Percentiles rank a stretch among this genome's conserved stretches.
phyloP scores from a whole-genome alignment of 805 yeast genomes.

The Candida tibetensis region DNA sequence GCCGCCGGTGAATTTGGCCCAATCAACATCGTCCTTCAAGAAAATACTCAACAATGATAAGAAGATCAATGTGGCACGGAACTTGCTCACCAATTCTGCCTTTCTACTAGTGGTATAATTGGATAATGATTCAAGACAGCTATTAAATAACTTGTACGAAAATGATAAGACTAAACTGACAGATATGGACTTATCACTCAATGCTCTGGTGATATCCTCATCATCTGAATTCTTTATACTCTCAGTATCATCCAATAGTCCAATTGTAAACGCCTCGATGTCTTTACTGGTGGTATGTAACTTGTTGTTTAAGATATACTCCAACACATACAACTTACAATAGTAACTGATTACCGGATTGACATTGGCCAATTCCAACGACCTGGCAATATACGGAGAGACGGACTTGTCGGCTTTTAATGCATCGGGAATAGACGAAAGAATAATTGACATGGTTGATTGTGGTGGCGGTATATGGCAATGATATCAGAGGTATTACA shows the following conservation, averaged over 20 bases:
- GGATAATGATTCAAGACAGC: constrained; percentile 26
- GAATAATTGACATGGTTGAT: constrained; percentile 2
- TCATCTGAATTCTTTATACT: constrained; percentile 43
- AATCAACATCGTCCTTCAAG: constrained; percentile 28
- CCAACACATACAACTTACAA: constrained; percentile 67
- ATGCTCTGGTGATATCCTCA: constrained; percentile 44
- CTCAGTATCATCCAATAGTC: constrained; percentile 72
- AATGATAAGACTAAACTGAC: constrained; percentile 29
- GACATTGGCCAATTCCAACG: constrained; percentile 52
- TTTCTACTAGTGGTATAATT: constrained; percentile 25
- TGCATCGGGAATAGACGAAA: constrained; percentile 21
- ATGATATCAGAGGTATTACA: too few relatives aligned
- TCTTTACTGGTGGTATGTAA: constrained; percentile 57
- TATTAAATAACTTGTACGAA: constrained; percentile 34
- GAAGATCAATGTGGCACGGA: constrained; percentile 37
- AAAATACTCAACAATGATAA: constrained; percentile 29
- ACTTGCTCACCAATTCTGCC: constrained; percentile 27
- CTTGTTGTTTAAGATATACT: constrained; percentile 59
- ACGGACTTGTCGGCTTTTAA: constrained; percentile 37
- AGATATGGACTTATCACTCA: constrained; percentile 49
- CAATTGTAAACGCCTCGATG: constrained; percentile 57
- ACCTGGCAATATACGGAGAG: constrained; percentile 49
- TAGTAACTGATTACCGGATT: constrained; percentile 74
- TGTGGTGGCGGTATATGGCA: too few relatives aligned
- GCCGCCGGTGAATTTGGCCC: constrained; percentile 34